These are phyloP conservation scores for Cornus florida DNA, from an alignment of 148 eudicot genomes.

Conservation along the genomic window DNA sequence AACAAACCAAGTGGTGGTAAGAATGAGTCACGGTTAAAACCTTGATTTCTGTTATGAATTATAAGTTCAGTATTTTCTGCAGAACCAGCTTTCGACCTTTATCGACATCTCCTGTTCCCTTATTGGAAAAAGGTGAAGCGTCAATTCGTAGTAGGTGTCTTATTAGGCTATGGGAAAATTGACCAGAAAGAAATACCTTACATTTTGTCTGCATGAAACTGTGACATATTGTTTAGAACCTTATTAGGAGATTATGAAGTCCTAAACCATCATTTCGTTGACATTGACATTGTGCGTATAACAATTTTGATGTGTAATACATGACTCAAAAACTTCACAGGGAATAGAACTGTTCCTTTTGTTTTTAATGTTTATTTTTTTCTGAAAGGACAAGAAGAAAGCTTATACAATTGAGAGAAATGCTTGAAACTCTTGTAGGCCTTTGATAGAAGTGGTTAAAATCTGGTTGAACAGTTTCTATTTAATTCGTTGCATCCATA, in stretches of 20 bases:
- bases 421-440: not conserved
- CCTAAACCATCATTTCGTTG: not conserved
- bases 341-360: not conserved
- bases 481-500: not conserved
- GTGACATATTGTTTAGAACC: not conserved
- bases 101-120: not conserved
- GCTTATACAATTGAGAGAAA: not conserved
- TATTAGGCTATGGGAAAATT: not conserved
- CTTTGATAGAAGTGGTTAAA: not conserved
- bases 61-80: not conserved
- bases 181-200: not conserved
- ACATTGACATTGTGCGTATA: not conserved
- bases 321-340: not conserved
- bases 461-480: not conserved
- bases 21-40: not conserved
- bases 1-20: too few relatives aligned
- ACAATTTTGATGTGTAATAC: not conserved
- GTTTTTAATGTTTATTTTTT: conserved; percentile 6
- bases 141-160: too few relatives aligned
- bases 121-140: not conserved
- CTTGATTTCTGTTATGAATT: not conserved
- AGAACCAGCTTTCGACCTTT: not conserved
- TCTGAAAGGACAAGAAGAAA: not conserved
- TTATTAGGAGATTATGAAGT: not conserved
- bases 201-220: not conserved